Evolutionary conservation across 495 filamentous ascomycete species (phyloP).

Genomic region (Amorphotheca resinae): DNA sequence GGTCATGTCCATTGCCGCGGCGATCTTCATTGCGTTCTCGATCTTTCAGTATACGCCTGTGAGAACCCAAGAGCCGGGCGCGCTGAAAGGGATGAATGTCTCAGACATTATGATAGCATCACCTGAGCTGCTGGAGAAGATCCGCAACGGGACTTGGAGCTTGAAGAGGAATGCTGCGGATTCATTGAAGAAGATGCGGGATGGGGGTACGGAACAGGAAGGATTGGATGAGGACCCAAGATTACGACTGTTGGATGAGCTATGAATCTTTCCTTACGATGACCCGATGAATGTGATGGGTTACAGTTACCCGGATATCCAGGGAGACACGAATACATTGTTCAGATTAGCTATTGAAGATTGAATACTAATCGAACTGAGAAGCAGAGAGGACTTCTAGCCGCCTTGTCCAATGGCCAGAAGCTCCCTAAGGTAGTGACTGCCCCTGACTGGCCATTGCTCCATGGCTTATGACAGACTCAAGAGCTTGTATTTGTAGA

Average conservation of each 20-base stretch:
- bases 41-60: conserved; percentile 20
- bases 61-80: neutral
- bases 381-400: no score
- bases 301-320: no score
- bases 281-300: no score
- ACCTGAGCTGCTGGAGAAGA: conserved; percentile 8
- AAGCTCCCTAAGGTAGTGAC: no score
- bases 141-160: conserved; percentile 9
- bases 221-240: conserved; percentile 16
- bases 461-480: no score
- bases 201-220: conserved; percentile 1
- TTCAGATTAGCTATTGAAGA: no score
- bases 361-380: no score
- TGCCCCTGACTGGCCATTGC: no score
- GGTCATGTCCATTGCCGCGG: conserved; percentile 29
- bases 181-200: conserved; percentile 1
- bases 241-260: conserved; percentile 23
- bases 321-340: no score
- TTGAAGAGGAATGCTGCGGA: conserved; percentile 9
- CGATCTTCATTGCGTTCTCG: conserved; percentile 32
- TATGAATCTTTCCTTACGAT: no score
- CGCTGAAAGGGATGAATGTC: conserved; percentile 1
- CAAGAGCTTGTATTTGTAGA: no score
- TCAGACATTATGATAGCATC: conserved; percentile 7
- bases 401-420: no score